Evolutionary conservation across 2,329 filamentous ascomycete genomes (phyloP).

Genomic region (Pseudomassariella vexata): DNA sequence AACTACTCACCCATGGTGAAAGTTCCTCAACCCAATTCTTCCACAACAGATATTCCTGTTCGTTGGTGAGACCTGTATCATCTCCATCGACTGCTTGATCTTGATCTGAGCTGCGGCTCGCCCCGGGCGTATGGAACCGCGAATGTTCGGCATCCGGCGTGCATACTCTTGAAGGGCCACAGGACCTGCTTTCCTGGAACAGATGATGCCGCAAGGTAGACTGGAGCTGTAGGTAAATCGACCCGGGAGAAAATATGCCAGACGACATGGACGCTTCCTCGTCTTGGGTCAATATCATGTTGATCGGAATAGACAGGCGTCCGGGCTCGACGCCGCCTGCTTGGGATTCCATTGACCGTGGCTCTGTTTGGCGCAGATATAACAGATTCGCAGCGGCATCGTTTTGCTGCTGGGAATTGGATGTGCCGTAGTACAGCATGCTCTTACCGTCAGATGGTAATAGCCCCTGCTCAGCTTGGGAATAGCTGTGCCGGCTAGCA

Average conservation of each 20-base stretch:
- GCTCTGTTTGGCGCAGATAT: slow-evolving; percentile 1
- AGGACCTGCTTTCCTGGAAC: slow-evolving; percentile 36
- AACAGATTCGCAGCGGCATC: not conserved
- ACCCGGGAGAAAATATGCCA: slow-evolving; percentile 41
- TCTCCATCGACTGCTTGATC: no score
- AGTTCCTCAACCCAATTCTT: slow-evolving; percentile 36
- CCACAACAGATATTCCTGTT: slow-evolving; percentile 30
- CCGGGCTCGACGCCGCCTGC: not conserved
- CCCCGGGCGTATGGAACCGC: no score
- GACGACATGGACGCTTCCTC: not conserved
- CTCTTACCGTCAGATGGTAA: no score
- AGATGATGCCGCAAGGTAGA: slow-evolving; percentile 37
- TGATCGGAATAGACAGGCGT: not conserved
- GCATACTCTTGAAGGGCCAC: slow-evolving; percentile 23
- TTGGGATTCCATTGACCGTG: not conserved
- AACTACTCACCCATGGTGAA: slow-evolving; percentile 27
- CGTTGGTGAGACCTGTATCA: no score
- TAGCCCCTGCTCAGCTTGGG: no score
- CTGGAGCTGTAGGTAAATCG: slow-evolving; percentile 39
- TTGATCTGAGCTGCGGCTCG: no score
- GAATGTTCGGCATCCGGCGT: slow-evolving; percentile 6
- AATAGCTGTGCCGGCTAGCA: no score
- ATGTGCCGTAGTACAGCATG: not conserved
- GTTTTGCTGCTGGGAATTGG: no score
- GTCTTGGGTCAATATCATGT: not conserved